Percentiles rank a stretch among this genome's conserved stretches.
phyloP scores from a whole-genome alignment of 2,329 filamentous ascomycete species.

The Phaeosphaeriaceae sp. region DNA sequence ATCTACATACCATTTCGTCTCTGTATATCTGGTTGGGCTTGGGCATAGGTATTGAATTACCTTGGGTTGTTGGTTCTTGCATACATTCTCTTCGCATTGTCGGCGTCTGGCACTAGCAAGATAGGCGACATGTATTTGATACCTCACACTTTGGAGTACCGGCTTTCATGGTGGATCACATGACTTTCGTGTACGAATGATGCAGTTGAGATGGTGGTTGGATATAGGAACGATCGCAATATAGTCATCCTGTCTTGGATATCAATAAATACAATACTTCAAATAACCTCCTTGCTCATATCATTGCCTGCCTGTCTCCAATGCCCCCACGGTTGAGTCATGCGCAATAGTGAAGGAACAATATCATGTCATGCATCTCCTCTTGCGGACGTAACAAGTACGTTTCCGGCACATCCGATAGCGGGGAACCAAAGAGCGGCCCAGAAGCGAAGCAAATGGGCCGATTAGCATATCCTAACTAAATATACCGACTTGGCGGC shows the following conservation, averaged over 20 bases:
- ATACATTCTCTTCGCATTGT: constrained; percentile 40
- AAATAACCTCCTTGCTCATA: background rate
- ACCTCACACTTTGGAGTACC: constrained; percentile 19
- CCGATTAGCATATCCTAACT: background rate
- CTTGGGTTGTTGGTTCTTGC: constrained; percentile 25
- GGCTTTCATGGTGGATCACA: constrained; percentile 2
- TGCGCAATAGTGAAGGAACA: too few relatives aligned
- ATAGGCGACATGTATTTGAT: constrained; percentile 30
- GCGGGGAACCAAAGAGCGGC: background rate
- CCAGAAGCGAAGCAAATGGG: background rate
- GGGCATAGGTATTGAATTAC: constrained; percentile 32
- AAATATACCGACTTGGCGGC: background rate
- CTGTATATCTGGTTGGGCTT: constrained; percentile 30
- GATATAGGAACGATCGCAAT: background rate
- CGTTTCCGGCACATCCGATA: too few relatives aligned
- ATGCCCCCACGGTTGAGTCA: too few relatives aligned
- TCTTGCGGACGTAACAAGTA: too few relatives aligned
- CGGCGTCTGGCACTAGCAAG: constrained; percentile 29
- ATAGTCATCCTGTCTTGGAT: background rate
- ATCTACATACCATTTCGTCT: constrained; percentile 28
- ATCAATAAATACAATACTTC: constrained; percentile 5
- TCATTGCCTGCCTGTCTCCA: too few relatives aligned
- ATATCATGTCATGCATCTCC: too few relatives aligned
- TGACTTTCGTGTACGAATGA: constrained; percentile 12
- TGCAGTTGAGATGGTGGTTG: constrained; percentile 7